Conservation (phyloP, 202 grass and related monocot genomes). For the Brachypodium distachyon region DNA sequence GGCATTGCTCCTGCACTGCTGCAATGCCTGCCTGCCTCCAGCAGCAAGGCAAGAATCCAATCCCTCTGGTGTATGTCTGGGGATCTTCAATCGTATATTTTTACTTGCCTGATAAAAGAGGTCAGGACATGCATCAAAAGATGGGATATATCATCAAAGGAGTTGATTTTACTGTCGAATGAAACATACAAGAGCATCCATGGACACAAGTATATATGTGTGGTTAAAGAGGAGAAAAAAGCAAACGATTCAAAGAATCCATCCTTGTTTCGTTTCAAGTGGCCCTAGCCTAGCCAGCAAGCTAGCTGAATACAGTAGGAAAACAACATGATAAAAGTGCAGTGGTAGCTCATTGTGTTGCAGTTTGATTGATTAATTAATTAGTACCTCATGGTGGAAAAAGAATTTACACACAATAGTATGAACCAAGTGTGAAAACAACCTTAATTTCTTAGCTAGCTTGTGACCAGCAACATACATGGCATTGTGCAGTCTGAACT, state of each 20-base stretch:
- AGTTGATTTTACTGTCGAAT: conserved; percentile 16
- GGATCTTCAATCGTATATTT: conserved; percentile 18
- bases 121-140: conserved; percentile 28
- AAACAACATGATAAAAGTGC: not conserved
- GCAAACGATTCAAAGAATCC: conserved; percentile 13
- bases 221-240: not conserved
- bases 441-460: not conserved
- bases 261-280: conserved; percentile 29
- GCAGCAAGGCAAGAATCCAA: conserved; percentile 41
- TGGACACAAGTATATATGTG: not conserved
- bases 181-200: not conserved
- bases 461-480: not conserved
- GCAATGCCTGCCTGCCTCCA: conserved; percentile 3
- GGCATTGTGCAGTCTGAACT: conserved; percentile 22
- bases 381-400: not conserved
- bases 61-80: not conserved
- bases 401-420: not conserved
- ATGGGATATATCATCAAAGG: conserved; percentile 13
- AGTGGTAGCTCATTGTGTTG: not conserved
- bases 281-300: not conserved
- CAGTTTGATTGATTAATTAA: not conserved
- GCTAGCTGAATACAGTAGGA: not conserved
- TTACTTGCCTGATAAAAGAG: conserved; percentile 8
- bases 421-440: conserved; percentile 7
- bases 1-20: conserved; percentile 19